Base-by-base conservation (phyloP, 305 asterid species). In the Fraxinus albicans region DNA sequence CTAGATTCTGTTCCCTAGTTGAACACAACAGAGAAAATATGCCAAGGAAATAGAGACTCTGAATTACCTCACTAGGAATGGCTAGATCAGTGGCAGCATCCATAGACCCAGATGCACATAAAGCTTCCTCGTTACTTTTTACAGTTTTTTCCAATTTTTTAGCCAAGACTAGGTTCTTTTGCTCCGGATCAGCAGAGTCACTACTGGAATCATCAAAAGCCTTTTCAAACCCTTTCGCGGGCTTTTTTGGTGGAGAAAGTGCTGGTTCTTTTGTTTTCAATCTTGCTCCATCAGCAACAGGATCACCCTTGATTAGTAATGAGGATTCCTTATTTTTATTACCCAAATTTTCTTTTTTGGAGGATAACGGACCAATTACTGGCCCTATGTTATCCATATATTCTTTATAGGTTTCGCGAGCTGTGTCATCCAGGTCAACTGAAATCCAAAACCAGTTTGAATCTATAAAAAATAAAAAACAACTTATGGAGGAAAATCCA, bases 41-140 rank as follows among this genome's bases (percentile, higher is more conserved):
- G 73, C 38, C 15, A 67, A 77, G 34, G 10, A 81, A 77, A 77
- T 79, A 82, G 77, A 1, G 75, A 35, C 13, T 5, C 63, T 33
- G 76, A 70, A 73, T 83, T 50, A 96, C 99, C 98, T 96, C 98
- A 83, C 92, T 86, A 38, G 98, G 98, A 85, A 96, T 84, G 83
- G 91, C 75, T 77, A 93, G 89, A 86, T 92, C 92, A 86, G 86
- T 78, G 77, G 88, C 84, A 86, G 83, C 80, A 86, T 87, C 84
- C 19, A 81, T 79, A 77, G 88, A 84, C 67, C 88, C 88, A 81
- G 83, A 81, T 87, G 89, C 81, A 82, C 83, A 89, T 53, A 90
- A 88, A 76, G 85, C 87, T 78, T 83, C 88, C 76, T 87, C 88
- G 77, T 84, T 89, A 74, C 74, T 77, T 83, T 91, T 87, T 63